A percentile compares a stretch with the other conserved stretches of the same genome.
Evolutionary conservation across 805 yeast species (phyloP).

Genomic region (Candida manassasensis): DNA sequence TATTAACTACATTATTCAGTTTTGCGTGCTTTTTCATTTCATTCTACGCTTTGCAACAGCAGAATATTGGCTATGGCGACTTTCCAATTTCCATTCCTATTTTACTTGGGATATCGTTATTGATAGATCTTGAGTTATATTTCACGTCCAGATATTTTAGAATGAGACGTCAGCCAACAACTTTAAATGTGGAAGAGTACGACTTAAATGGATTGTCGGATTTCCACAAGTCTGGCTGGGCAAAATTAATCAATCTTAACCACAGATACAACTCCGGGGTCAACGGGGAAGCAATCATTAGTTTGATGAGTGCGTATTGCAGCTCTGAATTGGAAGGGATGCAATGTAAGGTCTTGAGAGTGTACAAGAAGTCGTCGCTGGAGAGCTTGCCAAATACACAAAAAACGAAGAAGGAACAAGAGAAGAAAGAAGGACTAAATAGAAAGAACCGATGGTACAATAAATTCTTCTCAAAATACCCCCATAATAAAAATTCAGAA

Average conservation of each 20-base stretch:
- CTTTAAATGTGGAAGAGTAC: constrained; percentile 12
- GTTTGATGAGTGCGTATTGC: constrained; percentile 16
- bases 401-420: no score
- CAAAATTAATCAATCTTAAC: constrained; percentile 15
- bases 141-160: constrained; percentile 10
- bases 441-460: no score
- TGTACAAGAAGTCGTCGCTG: constrained; percentile 8
- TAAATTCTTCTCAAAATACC: no score
- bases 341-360: constrained; percentile 14
- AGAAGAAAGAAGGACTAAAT: no score
- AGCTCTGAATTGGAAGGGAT: constrained; percentile 10
- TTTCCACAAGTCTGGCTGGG: constrained; percentile 16
- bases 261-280: constrained; percentile 15
- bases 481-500: no score
- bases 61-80: constrained; percentile 2
- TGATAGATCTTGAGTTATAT: constrained; percentile 6
- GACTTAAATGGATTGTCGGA: constrained; percentile 10
- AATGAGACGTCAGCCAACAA: constrained; percentile 7
- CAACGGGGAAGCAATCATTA: constrained; percentile 14
- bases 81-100: constrained; percentile 9
- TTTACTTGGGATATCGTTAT: constrained; percentile 8
- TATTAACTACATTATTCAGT: constrained; percentile 2
- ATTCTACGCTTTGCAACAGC: not conserved
- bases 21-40: constrained; percentile 8
- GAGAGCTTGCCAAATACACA: not conserved